phyloP scores from a whole-genome alignment of 768 basidiomycete species.

The Lanmaoa rubissima region DNA sequence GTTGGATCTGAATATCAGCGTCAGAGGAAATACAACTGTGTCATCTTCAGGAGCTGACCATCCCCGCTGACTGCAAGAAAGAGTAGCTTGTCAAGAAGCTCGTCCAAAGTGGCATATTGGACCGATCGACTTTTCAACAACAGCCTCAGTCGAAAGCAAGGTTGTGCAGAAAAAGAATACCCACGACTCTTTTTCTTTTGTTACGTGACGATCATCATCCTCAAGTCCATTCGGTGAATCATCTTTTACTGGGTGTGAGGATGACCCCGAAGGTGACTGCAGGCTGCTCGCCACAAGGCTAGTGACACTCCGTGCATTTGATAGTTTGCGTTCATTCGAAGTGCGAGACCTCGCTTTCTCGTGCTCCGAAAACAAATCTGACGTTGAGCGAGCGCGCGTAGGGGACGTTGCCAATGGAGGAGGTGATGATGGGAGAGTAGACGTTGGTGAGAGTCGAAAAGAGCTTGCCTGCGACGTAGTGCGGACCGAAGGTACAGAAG shows the following conservation, averaged over 20 bases:
- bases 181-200: slow-evolving; percentile 53
- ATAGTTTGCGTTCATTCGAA: slow-evolving; percentile 29
- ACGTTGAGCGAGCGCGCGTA: slow-evolving; percentile 53
- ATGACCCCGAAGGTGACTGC: slow-evolving; percentile 16
- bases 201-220: slow-evolving; percentile 24
- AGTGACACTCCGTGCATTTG: slow-evolving; percentile 29
- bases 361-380: slow-evolving; percentile 45
- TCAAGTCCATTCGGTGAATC: slow-evolving; percentile 20
- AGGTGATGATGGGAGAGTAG: slow-evolving; percentile 37
- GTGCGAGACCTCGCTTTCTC: slow-evolving; percentile 37
- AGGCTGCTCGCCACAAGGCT: slow-evolving; percentile 24
- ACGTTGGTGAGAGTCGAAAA: slow-evolving; percentile 31
- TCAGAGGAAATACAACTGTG: slow-evolving; percentile 14
- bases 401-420: slow-evolving; percentile 46
- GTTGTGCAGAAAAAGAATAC: slow-evolving; percentile 22
- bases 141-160: slow-evolving; percentile 11
- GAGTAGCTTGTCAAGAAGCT: slow-evolving; percentile 76
- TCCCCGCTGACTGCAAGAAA: slow-evolving; percentile 84
- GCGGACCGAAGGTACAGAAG: slow-evolving; percentile 35
- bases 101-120: slow-evolving; percentile 75
- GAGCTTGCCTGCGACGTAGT: slow-evolving; percentile 32
- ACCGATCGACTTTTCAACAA: slow-evolving; percentile 45
- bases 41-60: slow-evolving; percentile 43
- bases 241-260: slow-evolving; percentile 13
- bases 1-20: slow-evolving; percentile 54